Percentiles rank a stretch among this genome's conserved stretches.
These are phyloP conservation scores for Mesembryanthemum crystallinum DNA, from an alignment of 148 eudicot species.

Conservation along the genomic window DNA sequence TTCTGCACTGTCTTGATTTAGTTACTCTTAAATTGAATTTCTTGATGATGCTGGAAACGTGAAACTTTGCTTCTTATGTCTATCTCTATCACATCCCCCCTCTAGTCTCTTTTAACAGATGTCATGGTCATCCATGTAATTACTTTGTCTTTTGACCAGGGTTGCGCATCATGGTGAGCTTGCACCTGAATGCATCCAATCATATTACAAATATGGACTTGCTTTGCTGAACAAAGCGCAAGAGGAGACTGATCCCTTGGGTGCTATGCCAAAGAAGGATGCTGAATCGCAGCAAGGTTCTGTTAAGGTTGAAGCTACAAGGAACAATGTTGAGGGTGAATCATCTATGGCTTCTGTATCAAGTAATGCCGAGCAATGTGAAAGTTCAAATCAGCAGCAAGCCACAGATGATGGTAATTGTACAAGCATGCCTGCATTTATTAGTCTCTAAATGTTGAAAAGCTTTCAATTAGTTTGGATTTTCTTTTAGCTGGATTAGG, in stretches of 20 bases:
- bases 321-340: slow-evolving; percentile 37
- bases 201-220: slow-evolving; percentile 80
- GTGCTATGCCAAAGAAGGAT: slow-evolving; percentile 76
- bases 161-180: slow-evolving; percentile 78
- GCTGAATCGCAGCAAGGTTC: slow-evolving; percentile 47
- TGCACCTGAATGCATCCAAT: slow-evolving; percentile 72
- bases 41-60: background rate
- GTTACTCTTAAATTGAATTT: background rate
- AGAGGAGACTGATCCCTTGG: slow-evolving; percentile 92
- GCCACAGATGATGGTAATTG: slow-evolving; percentile 48
- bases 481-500: background rate
- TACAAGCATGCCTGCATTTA: background rate
- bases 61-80: background rate
- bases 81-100: background rate
- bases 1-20: background rate
- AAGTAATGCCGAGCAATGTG: slow-evolving; percentile 40
- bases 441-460: background rate
- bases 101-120: too few relatives aligned
- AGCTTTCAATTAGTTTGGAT: too few relatives aligned
- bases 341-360: slow-evolving; percentile 62
- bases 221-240: slow-evolving; percentile 91
- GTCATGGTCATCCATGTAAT: background rate
- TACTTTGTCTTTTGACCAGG: slow-evolving; percentile 36
- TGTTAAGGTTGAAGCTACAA: slow-evolving; percentile 42
- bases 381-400: slow-evolving; percentile 41